Evolutionary conservation across 75 land plant genomes (phyloP).

Genomic region (Isoetes taiwanensis): DNA sequence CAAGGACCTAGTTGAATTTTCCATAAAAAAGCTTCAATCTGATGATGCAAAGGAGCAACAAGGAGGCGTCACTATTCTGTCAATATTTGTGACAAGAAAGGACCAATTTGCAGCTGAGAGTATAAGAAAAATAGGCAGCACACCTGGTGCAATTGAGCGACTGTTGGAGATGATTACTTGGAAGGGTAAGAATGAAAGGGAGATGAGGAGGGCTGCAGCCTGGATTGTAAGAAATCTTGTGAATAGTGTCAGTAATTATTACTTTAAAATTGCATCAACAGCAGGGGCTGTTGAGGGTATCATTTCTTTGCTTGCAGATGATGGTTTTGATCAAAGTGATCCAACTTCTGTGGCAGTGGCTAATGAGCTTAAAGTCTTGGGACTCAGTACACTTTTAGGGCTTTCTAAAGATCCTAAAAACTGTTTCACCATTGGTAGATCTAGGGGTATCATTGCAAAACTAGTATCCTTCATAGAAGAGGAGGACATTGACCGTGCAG

Average conservation of each 20-base stretch:
- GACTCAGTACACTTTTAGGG: too few relatives aligned
- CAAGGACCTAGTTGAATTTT: not conserved
- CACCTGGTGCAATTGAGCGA: not conserved
- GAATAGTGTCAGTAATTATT: not conserved
- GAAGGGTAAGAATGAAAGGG: not conserved
- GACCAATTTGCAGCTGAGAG: not conserved
- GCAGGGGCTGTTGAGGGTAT: slow-evolving; percentile 3
- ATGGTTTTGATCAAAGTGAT: too few relatives aligned
- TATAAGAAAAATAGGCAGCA: not conserved
- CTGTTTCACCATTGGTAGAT: too few relatives aligned
- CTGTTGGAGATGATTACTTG: not conserved
- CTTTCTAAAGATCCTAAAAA: too few relatives aligned
- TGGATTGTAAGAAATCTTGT: not conserved
- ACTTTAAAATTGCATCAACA: not conserved
- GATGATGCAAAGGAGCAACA: slow-evolving; percentile 2
- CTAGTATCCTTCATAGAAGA: too few relatives aligned
- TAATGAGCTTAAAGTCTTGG: too few relatives aligned
- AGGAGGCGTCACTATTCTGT: not conserved
- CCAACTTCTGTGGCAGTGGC: too few relatives aligned
- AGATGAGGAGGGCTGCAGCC: not conserved
- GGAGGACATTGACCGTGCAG: too few relatives aligned
- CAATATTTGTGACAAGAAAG: not conserved
- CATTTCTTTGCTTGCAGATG: too few relatives aligned
- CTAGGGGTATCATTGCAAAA: too few relatives aligned
- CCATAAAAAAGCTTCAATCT: not conserved